Base-by-base conservation (phyloP, 2,329 filamentous ascomycete genomes). In the Aspergillus fumigatiaffinis region DNA sequence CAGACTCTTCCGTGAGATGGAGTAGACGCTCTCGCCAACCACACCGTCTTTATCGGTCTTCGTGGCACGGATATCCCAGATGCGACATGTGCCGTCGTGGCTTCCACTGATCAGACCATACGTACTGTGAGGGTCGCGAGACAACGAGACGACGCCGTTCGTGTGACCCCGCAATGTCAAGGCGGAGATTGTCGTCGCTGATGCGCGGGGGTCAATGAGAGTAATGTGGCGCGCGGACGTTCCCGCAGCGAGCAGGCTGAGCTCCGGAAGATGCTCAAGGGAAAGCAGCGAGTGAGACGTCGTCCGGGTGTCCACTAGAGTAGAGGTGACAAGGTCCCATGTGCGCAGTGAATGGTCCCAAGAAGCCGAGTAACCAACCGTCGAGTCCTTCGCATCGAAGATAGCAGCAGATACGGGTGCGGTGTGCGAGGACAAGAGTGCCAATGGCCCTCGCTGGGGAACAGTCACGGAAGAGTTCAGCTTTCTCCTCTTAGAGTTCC, bases 151-250 rank as follows among this genome's bases (percentile, higher is more conserved):
- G 10, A 88, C 82, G 6, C 81, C 82, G 77, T 96, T 96, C 58
- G 86, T 86, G 77, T 97, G 93, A 0, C 93, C 93, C 35, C 91
- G 85, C 21, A 97, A 84, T n/a, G 91, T 96, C 86, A 97, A 90
- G 44, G 91, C 90, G 10, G 88, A 86, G 25, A 93, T 89, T 1
- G 87, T 84, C 1, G 86, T 84, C 3, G 91, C 89, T 3, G 87
- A 89, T 29, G 85, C 88, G 53, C 94, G 86, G 3, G 93, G 93
- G 73, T 99, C 94, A 64, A 97, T 85, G n/a, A 99, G 83, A 0
- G 91, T 93, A 70, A 99, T 90, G 76, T 96, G 91, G 55, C 92
- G 84, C 23, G 91, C 90, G 17, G 88, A 88, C 2, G 91, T 96
- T 58, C 92, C 94, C 23, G 91, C 88, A 14, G 85, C 86, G 35